Conservation (phyloP, 2,329 filamentous ascomycete species). For the Aspergillus novoparasiticus region DNA sequence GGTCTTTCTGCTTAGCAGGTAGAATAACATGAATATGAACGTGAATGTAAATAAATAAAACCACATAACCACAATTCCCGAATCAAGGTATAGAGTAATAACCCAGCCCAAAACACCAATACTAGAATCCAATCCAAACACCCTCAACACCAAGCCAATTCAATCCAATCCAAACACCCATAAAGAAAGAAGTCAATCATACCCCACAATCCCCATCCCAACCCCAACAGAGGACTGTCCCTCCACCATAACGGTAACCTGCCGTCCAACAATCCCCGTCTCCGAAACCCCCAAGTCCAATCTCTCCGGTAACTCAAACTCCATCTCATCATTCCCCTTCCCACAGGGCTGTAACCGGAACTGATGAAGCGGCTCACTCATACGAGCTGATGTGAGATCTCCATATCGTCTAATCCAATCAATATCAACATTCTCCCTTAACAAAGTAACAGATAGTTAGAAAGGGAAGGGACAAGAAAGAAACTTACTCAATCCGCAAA, state of each 20-base stretch:
- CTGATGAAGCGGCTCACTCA: constrained; percentile 22
- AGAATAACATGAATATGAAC: not conserved
- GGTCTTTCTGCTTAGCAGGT: too few species aligned
- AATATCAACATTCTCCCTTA: too few species aligned
- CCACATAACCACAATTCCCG: not conserved
- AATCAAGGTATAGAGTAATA: not conserved
- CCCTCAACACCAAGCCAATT: too few species aligned
- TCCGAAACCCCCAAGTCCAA: constrained; percentile 39
- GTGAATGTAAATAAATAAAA: too few species aligned
- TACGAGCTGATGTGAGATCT: constrained; percentile 24
- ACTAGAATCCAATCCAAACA: too few species aligned
- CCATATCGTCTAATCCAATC: constrained; percentile 24
- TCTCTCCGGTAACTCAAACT: constrained; percentile 32
- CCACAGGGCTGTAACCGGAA: constrained; percentile 24
- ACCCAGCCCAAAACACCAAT: not conserved
- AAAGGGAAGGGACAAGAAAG: not conserved
- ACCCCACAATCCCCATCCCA: constrained; percentile 38
- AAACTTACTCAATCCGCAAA: constrained; percentile 37
- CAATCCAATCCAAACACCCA: too few species aligned
- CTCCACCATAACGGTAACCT: constrained; percentile 31
- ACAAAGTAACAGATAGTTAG: not conserved
- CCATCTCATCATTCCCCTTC: not conserved
- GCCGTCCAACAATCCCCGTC: constrained; percentile 36
- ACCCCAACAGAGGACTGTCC: constrained; percentile 17
- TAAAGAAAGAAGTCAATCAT: constrained; percentile 20